Conservation (phyloP, 768 basidiomycete species). For the Lanmaoa rubissima region DNA sequence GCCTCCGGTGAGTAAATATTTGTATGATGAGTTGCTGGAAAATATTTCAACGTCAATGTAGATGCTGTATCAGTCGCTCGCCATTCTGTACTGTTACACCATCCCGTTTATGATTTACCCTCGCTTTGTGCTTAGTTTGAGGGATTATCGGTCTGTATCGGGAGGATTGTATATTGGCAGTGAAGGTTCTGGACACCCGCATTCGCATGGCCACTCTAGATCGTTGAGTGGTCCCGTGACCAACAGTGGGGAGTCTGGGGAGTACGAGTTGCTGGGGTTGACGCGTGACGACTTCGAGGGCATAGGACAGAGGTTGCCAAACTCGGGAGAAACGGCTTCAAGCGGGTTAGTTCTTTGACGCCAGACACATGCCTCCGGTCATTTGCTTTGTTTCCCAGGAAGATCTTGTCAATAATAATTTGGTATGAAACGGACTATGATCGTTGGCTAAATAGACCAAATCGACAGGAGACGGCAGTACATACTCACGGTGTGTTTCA, state of each 20-base stretch:
- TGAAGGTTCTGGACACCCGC: not conserved
- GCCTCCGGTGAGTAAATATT: not conserved
- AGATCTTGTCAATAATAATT: not conserved
- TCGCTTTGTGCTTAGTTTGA: constrained; percentile 8
- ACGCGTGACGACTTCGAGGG: not conserved
- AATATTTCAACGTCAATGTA: not conserved
- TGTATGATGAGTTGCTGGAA: not conserved
- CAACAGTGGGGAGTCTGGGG: not conserved
- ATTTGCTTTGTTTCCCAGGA: not conserved
- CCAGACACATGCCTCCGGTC: not conserved
- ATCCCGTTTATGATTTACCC: constrained; percentile 9
- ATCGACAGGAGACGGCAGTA: not conserved
- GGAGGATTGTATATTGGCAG: not conserved
- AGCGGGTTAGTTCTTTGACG: not conserved
- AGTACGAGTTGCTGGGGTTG: not conserved
- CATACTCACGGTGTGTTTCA: no score
- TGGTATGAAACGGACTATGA: not conserved
- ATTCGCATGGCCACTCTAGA: not conserved
- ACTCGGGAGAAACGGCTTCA: not conserved
- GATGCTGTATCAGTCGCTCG: not conserved
- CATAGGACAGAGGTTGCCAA: not conserved
- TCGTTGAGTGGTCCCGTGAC: not conserved
- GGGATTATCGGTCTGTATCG: not conserved
- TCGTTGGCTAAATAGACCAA: not conserved
- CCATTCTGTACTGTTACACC: not conserved